phyloP scores from a whole-genome alignment of 257 asterid genomes.

The Solanum chaucha region DNA sequence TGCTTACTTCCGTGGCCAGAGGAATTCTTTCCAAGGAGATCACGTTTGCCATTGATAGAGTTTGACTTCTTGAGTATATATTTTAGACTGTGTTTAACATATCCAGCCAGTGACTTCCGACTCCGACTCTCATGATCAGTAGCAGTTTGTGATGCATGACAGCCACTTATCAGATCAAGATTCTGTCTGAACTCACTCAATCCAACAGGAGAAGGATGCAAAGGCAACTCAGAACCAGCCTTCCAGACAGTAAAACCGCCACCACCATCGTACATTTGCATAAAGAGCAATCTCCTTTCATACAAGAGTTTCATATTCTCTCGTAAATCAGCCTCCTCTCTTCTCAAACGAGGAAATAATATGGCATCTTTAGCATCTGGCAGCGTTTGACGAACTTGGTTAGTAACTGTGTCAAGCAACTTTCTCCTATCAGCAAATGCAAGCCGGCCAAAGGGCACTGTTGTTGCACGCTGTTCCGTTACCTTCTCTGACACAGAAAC shows the following conservation, averaged over 20 bases:
- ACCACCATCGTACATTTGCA: constrained; percentile 47
- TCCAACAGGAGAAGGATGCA: constrained; percentile 42
- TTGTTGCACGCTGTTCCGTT: constrained; percentile 33
- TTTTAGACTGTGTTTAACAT: constrained; percentile 51
- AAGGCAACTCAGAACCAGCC: constrained; percentile 25
- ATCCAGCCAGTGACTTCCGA: constrained; percentile 50
- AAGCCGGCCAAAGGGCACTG: constrained; percentile 56
- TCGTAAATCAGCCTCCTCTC: constrained; percentile 31
- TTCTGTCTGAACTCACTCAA: constrained; percentile 40
- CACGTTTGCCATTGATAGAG: constrained; percentile 31
- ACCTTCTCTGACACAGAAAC: constrained; percentile 50
- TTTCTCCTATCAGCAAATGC: constrained; percentile 82
- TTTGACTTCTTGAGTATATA: constrained; percentile 64
- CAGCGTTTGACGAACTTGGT: constrained; percentile 37
- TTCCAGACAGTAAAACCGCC: constrained; percentile 27
- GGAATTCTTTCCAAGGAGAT: constrained; percentile 25
- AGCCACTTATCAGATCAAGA: constrained; percentile 29
- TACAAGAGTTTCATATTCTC: constrained; percentile 32
- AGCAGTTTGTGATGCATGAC: constrained; percentile 22
- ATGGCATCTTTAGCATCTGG: constrained; percentile 27
- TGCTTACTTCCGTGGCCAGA: constrained; percentile 41
- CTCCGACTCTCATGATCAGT: constrained; percentile 15
- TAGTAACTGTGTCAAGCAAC: constrained; percentile 57
- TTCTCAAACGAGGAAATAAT: constrained; percentile 43
- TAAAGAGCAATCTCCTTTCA: constrained; percentile 59